These are phyloP conservation scores for Trichocomaceae sp. DNA, from an alignment of 2,329 filamentous ascomycete genomes.

Conservation along the genomic window DNA sequence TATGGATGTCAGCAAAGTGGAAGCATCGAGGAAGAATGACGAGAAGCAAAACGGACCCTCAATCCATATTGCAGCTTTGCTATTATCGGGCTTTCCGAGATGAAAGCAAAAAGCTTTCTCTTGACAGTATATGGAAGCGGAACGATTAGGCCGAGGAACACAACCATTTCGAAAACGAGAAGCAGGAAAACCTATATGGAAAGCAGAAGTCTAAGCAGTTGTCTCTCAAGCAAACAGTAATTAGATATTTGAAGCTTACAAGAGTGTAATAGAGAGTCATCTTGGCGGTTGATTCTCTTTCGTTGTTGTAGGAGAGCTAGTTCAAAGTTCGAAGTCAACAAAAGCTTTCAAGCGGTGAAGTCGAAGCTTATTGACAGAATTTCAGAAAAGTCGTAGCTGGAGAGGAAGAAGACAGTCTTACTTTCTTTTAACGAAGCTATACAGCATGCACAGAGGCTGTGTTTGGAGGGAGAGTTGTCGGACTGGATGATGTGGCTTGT, in stretches of 20 bases:
- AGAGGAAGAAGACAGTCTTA: neutral
- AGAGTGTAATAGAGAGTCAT: constrained; percentile 67
- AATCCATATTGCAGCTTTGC: constrained; percentile 95
- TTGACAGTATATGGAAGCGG: constrained; percentile 83
- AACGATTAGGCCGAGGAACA: constrained; percentile 51
- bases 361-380: neutral
- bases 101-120: constrained; percentile 88
- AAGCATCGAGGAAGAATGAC: neutral
- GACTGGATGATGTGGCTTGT: constrained; percentile 8
- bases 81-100: constrained; percentile 77
- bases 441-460: neutral
- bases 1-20: constrained; percentile 1
- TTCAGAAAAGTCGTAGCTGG: neutral
- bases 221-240: neutral
- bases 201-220: constrained; percentile 11
- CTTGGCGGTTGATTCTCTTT: constrained; percentile 28
- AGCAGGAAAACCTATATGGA: constrained; percentile 43
- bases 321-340: constrained; percentile 3
- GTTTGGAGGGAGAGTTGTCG: neutral
- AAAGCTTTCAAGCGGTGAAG: constrained; percentile 5
- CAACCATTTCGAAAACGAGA: constrained; percentile 44
- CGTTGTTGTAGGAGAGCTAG: neutral
- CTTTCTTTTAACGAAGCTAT: neutral
- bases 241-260: constrained; percentile 39
- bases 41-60: constrained; percentile 52